Base-by-base conservation (phyloP, 257 asterid genomes). In the Solanum chilense region DNA sequence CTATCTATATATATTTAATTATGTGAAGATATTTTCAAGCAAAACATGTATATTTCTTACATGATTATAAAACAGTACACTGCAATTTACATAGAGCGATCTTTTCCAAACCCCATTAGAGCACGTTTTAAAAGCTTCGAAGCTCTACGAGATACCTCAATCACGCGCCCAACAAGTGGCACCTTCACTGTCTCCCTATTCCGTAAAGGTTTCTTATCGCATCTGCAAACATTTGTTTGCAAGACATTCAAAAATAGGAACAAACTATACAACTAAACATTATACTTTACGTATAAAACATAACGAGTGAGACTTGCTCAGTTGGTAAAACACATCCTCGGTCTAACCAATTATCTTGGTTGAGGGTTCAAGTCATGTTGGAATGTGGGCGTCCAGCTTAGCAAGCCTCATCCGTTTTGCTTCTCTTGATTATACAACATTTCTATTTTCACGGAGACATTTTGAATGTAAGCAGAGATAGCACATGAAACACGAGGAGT, bases 51-150 rank as follows among this genome's bases (percentile, higher is more conserved):
- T 33, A 33, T 33, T 33, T 0, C 35, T 33, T 33, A 33, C 5
- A 33, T 33, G 35, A 33, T 33, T 33, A 33, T 33, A 45, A 45
- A 45, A 45, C 16, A 33, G 35, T 33, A 33, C 35, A 13, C 60
- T 23, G 41, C 25, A 3, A 77, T 74, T 76, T 87, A 90, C 86
- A n/a, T 49, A 85, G 89, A 66, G 39, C 92, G 94, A 87, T 95
- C 96, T 91, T 94, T 96, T 16, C 97, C 98, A 73, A 93, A 96
- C 84, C 98, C 87, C 99, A 95, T 93, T 73, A 94, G 64, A 84
- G 92, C 97, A 92, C 95, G 98, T 89, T 95, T 93, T 31, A 92
- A 93, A 42, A 92, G 25, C 98, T 95, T 96, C 3, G 97, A 92
- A 1, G 91, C 95, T 85, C 95, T 88, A 74, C 92, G 90, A 33